phyloP scores from a whole-genome alignment of 768 basidiomycete species.

The Psilocybe tampanensis region DNA sequence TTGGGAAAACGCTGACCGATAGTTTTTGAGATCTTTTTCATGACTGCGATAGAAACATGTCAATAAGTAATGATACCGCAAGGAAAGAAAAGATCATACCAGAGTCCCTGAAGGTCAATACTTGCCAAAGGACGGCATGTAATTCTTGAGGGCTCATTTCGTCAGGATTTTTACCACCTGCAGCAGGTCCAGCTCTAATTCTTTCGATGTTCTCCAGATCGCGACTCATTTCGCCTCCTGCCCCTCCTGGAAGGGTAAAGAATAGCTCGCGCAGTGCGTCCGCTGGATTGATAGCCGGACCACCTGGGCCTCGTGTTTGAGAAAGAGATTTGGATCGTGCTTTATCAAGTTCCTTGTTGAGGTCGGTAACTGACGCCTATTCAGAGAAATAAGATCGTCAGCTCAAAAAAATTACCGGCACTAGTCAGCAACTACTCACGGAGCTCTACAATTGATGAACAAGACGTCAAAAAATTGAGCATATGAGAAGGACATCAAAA shows the following conservation, averaged over 20 bases:
- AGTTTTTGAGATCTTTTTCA: slow-evolving; percentile 78
- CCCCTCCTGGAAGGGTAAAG: slow-evolving; percentile 62
- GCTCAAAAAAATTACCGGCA: not conserved
- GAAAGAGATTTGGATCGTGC: slow-evolving; percentile 58
- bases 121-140: slow-evolving; percentile 81
- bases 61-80: not conserved
- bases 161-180: slow-evolving; percentile 69
- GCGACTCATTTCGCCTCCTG: slow-evolving; percentile 63
- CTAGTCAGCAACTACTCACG: slow-evolving; percentile 6
- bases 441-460: slow-evolving; percentile 29
- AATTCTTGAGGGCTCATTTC: slow-evolving; percentile 90
- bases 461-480: not conserved
- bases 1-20: slow-evolving; percentile 47
- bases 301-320: slow-evolving; percentile 34
- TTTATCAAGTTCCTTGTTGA: slow-evolving; percentile 75
- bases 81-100: slow-evolving; percentile 36
- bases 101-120: slow-evolving; percentile 83
- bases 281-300: slow-evolving; percentile 35
- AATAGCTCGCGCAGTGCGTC: slow-evolving; percentile 63
- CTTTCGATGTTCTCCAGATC: slow-evolving; percentile 77
- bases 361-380: slow-evolving; percentile 83
- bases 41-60: slow-evolving; percentile 37
- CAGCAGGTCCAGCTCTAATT: slow-evolving; percentile 60
- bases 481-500: not conserved
- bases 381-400: slow-evolving; percentile 13